These are phyloP conservation scores for Patellifolia procumbens DNA, from an alignment of 179 eudicot genomes.

Conservation along the genomic window DNA sequence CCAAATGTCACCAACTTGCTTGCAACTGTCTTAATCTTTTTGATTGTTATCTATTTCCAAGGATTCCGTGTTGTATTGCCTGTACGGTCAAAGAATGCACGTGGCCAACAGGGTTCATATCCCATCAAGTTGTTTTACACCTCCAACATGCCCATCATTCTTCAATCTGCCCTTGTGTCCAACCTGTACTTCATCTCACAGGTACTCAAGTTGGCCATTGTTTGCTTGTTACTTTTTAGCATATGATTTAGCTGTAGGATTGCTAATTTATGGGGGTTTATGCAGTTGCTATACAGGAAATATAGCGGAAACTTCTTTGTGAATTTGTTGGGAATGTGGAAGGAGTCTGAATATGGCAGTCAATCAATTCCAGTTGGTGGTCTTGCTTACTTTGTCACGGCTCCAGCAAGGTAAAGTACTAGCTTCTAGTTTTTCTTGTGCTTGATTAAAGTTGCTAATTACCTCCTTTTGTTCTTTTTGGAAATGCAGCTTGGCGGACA, in stretches of 20 bases:
- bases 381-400: slow-evolving; percentile 81
- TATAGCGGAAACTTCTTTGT: slow-evolving; percentile 73
- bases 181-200: slow-evolving; percentile 84
- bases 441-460: background rate
- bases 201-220: slow-evolving; percentile 35
- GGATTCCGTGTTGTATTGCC: slow-evolving; percentile 80
- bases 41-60: slow-evolving; percentile 78
- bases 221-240: slow-evolving; percentile 6
- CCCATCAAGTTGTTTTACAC: no score
- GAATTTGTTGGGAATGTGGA: slow-evolving; percentile 74
- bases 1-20: slow-evolving; percentile 75
- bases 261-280: background rate
- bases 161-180: slow-evolving; percentile 83
- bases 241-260: background rate
- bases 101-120: no score
- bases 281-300: slow-evolving; percentile 68
- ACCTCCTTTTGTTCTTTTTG: slow-evolving; percentile 10
- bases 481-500: slow-evolving; percentile 64
- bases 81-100: no score
- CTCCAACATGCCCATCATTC: no score
- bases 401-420: slow-evolving; percentile 63
- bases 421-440: background rate
- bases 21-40: slow-evolving; percentile 69
- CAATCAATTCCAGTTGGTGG: slow-evolving; percentile 85
- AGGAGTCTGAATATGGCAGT: slow-evolving; percentile 72